A percentile compares a stretch with the other conserved stretches of the same genome.
These are phyloP conservation scores for Claviceps spartinae DNA, from an alignment of 2,329 filamentous ascomycete genomes.

Conservation along the genomic window DNA sequence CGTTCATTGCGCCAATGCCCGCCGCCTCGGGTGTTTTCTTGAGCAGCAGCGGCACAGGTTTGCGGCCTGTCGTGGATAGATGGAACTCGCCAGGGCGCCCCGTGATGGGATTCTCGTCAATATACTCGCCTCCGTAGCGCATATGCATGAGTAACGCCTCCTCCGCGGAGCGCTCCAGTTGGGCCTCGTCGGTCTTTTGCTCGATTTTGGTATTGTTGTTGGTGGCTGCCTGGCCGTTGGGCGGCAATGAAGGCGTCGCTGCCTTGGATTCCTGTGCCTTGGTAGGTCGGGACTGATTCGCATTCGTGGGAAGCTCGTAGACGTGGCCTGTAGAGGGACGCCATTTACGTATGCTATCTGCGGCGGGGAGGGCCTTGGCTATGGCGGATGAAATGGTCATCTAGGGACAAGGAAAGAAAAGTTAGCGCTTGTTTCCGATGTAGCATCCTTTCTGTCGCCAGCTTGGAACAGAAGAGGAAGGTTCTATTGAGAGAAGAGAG, in stretches of 20 bases:
- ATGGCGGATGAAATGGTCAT: constrained; percentile 42
- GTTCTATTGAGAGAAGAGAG: background rate
- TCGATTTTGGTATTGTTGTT: constrained; percentile 10
- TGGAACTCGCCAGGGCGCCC: constrained; percentile 53
- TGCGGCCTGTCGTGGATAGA: constrained; percentile 46
- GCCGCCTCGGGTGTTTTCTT: constrained; percentile 16
- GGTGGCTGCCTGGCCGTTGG: constrained; percentile 20
- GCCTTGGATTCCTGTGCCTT: constrained; percentile 29
- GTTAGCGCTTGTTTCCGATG: background rate
- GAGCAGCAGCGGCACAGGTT: constrained; percentile 22
- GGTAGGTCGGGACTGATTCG: constrained; percentile 9
- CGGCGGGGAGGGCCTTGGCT: constrained; percentile 36
- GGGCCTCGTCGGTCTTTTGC: constrained; percentile 25
- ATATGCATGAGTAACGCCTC: constrained; percentile 45
- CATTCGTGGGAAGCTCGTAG: constrained; percentile 28
- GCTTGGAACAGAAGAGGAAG: background rate
- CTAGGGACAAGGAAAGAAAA: constrained; percentile 9
- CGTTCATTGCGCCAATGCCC: constrained; percentile 22
- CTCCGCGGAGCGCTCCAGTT: constrained; percentile 36
- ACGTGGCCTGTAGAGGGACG: constrained; percentile 38
- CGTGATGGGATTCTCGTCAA: constrained; percentile 56
- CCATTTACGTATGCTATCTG: constrained; percentile 39
- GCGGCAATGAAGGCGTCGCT: constrained; percentile 27
- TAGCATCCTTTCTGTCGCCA: too few relatives aligned
- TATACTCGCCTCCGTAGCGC: constrained; percentile 48